These are phyloP conservation scores for Kernera saxatilis DNA, from an alignment of 345 rosid genomes.

Conservation along the genomic window DNA sequence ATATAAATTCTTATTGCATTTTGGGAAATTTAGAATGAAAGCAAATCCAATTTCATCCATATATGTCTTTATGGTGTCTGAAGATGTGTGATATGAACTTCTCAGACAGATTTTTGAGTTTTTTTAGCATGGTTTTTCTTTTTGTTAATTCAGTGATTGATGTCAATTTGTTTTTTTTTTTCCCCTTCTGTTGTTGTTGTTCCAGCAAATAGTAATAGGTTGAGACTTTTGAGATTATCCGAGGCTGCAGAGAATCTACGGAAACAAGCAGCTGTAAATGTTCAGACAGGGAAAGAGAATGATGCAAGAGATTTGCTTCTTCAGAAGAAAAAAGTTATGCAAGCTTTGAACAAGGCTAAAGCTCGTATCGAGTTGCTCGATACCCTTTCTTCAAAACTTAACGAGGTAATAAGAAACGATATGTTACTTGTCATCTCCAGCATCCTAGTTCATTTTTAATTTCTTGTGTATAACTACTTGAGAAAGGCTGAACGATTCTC, in stretches of 20 bases:
- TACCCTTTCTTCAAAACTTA: conserved; percentile 62
- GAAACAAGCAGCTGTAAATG: conserved; percentile 59
- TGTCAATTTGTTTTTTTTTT: neutral
- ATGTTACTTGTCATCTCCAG: neutral
- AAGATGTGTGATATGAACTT: neutral
- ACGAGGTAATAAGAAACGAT: conserved; percentile 41
- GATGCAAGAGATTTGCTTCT: conserved; percentile 73
- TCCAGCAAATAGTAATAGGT: conserved; percentile 68
- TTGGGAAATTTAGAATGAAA: neutral
- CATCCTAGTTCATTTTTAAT: neutral
- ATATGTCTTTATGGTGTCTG: neutral
- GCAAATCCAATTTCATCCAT: neutral
- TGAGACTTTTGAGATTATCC: conserved; percentile 72
- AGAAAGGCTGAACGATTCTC: neutral
- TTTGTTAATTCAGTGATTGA: neutral
- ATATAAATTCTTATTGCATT: neutral
- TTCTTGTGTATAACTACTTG: neutral
- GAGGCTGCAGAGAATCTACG: conserved; percentile 85
- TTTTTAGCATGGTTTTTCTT: neutral
- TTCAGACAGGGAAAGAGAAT: conserved; percentile 61
- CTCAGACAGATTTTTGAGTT: neutral
- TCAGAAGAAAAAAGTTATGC: conserved; percentile 84
- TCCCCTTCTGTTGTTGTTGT: neutral
- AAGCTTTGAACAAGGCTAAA: conserved; percentile 72
- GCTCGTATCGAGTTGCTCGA: conserved; percentile 69